These are phyloP conservation scores for Peniophora sp. DNA, from an alignment of 1,284 basidiomycete genomes.

Conservation along the genomic window DNA sequence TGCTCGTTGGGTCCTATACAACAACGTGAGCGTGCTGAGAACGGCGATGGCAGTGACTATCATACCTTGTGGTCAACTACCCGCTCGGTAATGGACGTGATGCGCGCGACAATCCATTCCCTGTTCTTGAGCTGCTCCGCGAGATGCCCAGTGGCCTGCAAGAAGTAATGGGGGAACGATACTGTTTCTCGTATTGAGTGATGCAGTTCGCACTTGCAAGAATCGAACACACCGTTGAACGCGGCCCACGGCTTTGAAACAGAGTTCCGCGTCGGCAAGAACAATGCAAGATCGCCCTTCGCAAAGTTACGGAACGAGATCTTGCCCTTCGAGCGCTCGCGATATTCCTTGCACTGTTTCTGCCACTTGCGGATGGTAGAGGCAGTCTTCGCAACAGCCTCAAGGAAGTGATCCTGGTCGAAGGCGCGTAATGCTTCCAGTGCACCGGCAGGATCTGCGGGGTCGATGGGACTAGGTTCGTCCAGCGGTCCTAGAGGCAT, in stretches of 20 bases:
- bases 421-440: constrained; percentile 65
- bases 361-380: constrained; percentile 92
- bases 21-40: constrained; percentile 12
- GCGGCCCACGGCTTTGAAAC: constrained; percentile 94
- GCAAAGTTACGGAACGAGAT: constrained; percentile 91
- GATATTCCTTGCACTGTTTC: constrained; percentile 91
- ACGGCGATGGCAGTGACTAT: background rate
- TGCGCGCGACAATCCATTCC: constrained; percentile 93
- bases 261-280: constrained; percentile 91
- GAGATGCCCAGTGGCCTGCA: constrained; percentile 78
- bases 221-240: constrained; percentile 68
- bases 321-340: constrained; percentile 88
- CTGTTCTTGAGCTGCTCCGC: constrained; percentile 80
- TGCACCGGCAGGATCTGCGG: constrained; percentile 59
- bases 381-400: constrained; percentile 73
- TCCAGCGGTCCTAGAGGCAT: constrained; percentile 45
- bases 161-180: constrained; percentile 95
- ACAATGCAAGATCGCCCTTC: constrained; percentile 90
- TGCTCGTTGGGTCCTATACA: constrained; percentile 58
- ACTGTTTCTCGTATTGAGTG: constrained; percentile 40
- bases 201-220: constrained; percentile 3
- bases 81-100: constrained; percentile 81
- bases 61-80: constrained; percentile 72
- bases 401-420: constrained; percentile 79
- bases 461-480: constrained; percentile 66